Base-by-base conservation (phyloP, 2,329 filamentous ascomycete genomes). In the Exophiala oligosperma region DNA sequence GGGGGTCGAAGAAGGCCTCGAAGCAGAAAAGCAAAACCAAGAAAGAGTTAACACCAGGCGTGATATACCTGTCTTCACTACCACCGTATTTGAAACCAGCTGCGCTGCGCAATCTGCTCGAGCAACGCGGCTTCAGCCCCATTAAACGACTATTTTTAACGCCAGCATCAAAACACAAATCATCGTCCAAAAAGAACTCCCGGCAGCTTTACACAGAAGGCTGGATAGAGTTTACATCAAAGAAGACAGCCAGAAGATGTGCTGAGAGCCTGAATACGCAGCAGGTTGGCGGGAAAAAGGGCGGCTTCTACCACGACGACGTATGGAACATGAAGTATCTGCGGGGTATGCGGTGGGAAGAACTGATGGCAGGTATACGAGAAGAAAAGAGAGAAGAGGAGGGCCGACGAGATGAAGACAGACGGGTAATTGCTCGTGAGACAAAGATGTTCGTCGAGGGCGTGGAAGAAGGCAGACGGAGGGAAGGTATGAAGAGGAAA, bases 1-100 rank as follows among this genome's bases (percentile, higher is more conserved):
- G 84, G 67, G 84, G 77, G 70, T 87, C 87, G 51, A 77, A 69
- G 24, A 79, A 76, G 37, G 85, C 83, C 37, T 61, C 52, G 43
- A 82, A 69, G 6, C 73, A 71, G 1, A 24, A 64, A 54, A 47
- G 28, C 28, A 6, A 56, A 59, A 35, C 38, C 85, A 81, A 41
- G 44, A 57, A 62, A 50, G 50, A 52, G 38, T 51, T 44, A 28
- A 57, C 49, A 26, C 61, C 63, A 11, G 76, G 76, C 35, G 75
- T 78, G 3, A 66, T 79, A 43, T 78, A 78, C 57, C 67, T 78
- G 28, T 76, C 75, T 26, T 77, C 76, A 1, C 65, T 79, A 1
- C 77, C 77, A 3, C 77, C 77, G 26, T 77, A 79, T 55, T 70
- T 79, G n/a, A 77, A 77, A 61, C 76, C 76, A n/a, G 75, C 70